Evolutionary conservation across 1,284 basidiomycete species (phyloP).

Genomic region (Athelia psychrophila): DNA sequence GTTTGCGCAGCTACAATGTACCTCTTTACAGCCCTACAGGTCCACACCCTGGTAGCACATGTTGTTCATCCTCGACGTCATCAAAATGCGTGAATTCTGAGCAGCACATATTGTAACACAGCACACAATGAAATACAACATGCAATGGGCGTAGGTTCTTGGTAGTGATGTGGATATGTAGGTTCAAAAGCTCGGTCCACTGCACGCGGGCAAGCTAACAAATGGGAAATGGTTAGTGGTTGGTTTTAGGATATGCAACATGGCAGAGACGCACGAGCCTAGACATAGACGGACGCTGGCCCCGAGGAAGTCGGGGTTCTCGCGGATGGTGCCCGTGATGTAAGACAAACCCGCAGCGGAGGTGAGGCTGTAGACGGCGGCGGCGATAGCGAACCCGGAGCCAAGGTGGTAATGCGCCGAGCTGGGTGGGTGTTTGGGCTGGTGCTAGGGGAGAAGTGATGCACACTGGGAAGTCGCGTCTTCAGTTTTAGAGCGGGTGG

Average conservation of each 20-base stretch:
- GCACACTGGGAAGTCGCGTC: constrained; percentile 54
- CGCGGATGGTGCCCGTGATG: constrained; percentile 67
- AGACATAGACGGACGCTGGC: constrained; percentile 63
- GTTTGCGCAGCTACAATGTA: no score
- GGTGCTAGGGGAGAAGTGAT: constrained; percentile 93
- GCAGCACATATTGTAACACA: no score
- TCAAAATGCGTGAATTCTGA: no score
- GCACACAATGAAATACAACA: no score
- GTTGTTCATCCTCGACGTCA: no score
- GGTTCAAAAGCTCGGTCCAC: constrained; percentile 86
- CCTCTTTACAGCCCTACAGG: no score
- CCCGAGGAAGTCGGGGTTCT: constrained; percentile 68
- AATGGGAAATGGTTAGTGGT: neutral
- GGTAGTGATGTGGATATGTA: constrained; percentile 81
- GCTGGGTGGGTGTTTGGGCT: no score
- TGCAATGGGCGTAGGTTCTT: constrained; percentile 87
- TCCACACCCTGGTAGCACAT: no score
- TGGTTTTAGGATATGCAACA: no score
- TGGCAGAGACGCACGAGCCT: constrained; percentile 60
- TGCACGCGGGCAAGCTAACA: constrained; percentile 36
- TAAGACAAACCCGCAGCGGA: constrained; percentile 59
- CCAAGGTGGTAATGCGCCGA: constrained; percentile 88
- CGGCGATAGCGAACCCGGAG: constrained; percentile 73
- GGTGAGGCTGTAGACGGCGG: constrained; percentile 75
- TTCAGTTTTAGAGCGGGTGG: no score